phyloP scores from a whole-genome alignment of 306 rosid genomes.

The Cicer yamashitae region DNA sequence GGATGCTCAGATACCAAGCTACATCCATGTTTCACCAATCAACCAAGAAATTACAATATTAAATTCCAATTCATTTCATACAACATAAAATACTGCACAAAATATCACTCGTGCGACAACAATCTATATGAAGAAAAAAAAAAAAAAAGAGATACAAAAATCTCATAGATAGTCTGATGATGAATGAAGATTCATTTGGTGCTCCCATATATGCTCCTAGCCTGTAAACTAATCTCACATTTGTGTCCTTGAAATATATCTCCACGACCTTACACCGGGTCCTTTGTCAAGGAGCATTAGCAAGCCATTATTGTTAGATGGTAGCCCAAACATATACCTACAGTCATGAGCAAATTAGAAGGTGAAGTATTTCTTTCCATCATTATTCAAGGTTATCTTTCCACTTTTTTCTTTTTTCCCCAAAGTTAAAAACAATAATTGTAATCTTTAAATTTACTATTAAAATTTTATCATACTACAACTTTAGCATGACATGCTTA shows the following conservation, averaged over 20 bases:
- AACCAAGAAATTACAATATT: slow-evolving; percentile 47
- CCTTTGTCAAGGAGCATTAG: slow-evolving; percentile 78
- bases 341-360: slow-evolving; percentile 38
- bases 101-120: slow-evolving; percentile 50
- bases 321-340: slow-evolving; percentile 78
- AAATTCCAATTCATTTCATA: slow-evolving; percentile 54
- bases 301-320: slow-evolving; percentile 68
- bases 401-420: too few species aligned
- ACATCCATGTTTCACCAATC: slow-evolving; percentile 53
- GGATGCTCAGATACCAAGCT: slow-evolving; percentile 39
- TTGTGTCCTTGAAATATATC: slow-evolving; percentile 77
- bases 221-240: slow-evolving; percentile 48
- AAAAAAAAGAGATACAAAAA: slow-evolving; percentile 14
- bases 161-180: slow-evolving; percentile 39
- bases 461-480: too few species aligned
- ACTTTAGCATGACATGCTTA: too few species aligned
- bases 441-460: too few species aligned
- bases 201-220: slow-evolving; percentile 44
- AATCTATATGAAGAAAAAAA: slow-evolving; percentile 44
- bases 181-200: slow-evolving; percentile 44
- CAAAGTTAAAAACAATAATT: too few species aligned
- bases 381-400: slow-evolving; percentile 8
- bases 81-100: slow-evolving; percentile 56
- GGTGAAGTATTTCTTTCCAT: slow-evolving; percentile 16
- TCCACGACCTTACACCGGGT: slow-evolving; percentile 68